phyloP scores from a whole-genome alignment of 2,329 filamentous ascomycete genomes.

The Aspergillus cejpii region DNA sequence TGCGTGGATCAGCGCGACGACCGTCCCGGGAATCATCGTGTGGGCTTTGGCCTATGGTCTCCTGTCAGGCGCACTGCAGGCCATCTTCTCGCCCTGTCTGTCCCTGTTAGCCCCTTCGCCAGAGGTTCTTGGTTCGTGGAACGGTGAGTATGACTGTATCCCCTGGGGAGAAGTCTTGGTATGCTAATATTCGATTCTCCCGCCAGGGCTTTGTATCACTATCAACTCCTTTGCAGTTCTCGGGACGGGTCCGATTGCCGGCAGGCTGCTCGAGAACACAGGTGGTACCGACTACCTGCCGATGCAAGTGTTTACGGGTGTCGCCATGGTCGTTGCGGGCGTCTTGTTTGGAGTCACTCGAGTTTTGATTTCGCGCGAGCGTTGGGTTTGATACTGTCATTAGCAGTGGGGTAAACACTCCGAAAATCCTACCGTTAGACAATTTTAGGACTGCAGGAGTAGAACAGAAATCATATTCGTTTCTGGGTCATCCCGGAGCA shows the following conservation, averaged over 20 bases:
- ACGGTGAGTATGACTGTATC: slow-evolving; percentile 8
- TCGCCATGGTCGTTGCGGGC: slow-evolving; percentile 7
- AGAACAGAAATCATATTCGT: no score
- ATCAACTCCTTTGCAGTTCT: slow-evolving; percentile 11
- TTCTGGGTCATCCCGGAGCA: no score
- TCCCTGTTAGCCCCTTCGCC: slow-evolving; percentile 8
- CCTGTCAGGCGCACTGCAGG: no score
- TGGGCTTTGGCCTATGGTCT: slow-evolving; percentile 7
- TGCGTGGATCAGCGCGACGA: slow-evolving; percentile 1
- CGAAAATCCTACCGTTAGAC: no score
- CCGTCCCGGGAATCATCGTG: slow-evolving; percentile 1
- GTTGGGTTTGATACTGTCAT: no score
- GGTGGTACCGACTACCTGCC: slow-evolving; percentile 7
- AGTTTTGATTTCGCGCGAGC: neutral
- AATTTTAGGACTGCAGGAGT: no score
- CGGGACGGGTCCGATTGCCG: slow-evolving; percentile 11
- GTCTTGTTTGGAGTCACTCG: slow-evolving; percentile 4
- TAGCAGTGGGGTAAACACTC: no score
- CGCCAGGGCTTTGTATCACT: slow-evolving; percentile 14
- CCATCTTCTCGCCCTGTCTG: slow-evolving; percentile 11
- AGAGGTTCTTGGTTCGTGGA: slow-evolving; percentile 11
- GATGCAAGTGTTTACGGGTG: slow-evolving; percentile 14
- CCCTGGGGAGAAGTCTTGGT: neutral
- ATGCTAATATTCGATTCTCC: neutral
- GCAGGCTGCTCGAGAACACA: slow-evolving; percentile 8